These are phyloP conservation scores for Stephanodiscus minutulus DNA, from an alignment of 108 stramenopile species.

Conservation along the genomic window DNA sequence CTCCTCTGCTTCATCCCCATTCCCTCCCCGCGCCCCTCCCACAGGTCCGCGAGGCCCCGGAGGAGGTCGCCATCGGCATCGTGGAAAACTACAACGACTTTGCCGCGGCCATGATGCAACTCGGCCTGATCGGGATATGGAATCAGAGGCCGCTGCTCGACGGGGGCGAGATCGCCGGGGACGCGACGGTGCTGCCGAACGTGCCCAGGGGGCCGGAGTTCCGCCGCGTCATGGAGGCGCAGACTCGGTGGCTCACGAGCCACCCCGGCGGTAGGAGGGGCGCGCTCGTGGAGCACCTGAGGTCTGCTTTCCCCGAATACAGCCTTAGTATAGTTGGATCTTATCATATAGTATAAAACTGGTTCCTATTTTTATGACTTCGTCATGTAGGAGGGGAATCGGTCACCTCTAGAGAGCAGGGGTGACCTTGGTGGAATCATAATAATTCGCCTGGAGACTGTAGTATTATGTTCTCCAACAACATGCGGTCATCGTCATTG, in stretches of 20 bases:
- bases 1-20: no score
- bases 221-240: constrained; percentile 86
- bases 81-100: constrained; percentile 73
- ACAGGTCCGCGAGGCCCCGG: constrained; percentile 61
- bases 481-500: no score
- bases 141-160: constrained; percentile 72
- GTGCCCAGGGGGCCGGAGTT: constrained; percentile 78
- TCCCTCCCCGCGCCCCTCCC: no score
- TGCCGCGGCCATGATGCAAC: constrained; percentile 73
- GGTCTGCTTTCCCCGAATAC: constrained; percentile 49
- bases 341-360: no score
- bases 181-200: constrained; percentile 47
- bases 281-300: constrained; percentile 59
- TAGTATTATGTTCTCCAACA: no score
- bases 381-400: no score
- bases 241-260: constrained; percentile 73
- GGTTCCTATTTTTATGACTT: no score
- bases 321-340: not conserved
- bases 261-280: constrained; percentile 74
- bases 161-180: constrained; percentile 59
- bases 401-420: no score
- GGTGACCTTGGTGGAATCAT: no score
- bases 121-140: constrained; percentile 79
- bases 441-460: no score
- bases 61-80: constrained; percentile 65